Evolutionary conservation across 2,329 filamentous ascomycete genomes (phyloP).

Genomic region (Didymella lethalis): DNA sequence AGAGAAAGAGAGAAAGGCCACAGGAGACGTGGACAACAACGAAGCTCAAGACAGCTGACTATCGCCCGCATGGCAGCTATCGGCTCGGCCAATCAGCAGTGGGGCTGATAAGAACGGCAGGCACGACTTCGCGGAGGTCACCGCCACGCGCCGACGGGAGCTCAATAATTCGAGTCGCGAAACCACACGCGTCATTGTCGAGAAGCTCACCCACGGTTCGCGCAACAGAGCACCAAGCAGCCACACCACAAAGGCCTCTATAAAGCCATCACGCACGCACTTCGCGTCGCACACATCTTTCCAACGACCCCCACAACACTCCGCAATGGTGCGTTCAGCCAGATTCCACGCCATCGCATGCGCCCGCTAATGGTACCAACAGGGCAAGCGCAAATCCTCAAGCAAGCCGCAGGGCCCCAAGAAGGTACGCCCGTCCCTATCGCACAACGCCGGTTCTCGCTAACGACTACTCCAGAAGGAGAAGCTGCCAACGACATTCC

Average conservation of each 20-base stretch:
- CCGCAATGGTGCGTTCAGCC: constrained; percentile 15
- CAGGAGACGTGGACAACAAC: constrained; percentile 19
- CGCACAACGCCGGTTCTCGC: constrained; percentile 5
- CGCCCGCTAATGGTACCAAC: constrained; percentile 33
- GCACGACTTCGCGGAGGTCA: constrained; percentile 28
- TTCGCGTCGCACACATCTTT: not conserved
- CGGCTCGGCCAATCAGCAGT: constrained; percentile 32
- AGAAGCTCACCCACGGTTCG: constrained; percentile 10
- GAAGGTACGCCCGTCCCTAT: constrained; percentile 65
- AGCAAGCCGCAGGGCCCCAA: constrained; percentile 82
- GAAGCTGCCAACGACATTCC: constrained; percentile 81
- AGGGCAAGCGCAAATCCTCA: constrained; percentile 91
- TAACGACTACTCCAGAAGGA: constrained; percentile 58
- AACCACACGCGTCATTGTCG: constrained; percentile 21
- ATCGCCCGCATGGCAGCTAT: constrained; percentile 27
- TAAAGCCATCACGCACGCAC: not conserved
- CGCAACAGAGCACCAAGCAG: not conserved
- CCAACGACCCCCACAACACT: constrained; percentile 1
- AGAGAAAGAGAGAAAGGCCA: constrained; percentile 13
- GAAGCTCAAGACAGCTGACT: constrained; percentile 26
- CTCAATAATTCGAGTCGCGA: constrained; percentile 18
- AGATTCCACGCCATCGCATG: constrained; percentile 17
- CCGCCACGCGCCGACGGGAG: constrained; percentile 16
- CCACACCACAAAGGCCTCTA: not conserved
- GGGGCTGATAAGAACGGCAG: constrained; percentile 45